phyloP scores from a whole-genome alignment of 2,329 filamentous ascomycete genomes.

The Exophiala sideris region DNA sequence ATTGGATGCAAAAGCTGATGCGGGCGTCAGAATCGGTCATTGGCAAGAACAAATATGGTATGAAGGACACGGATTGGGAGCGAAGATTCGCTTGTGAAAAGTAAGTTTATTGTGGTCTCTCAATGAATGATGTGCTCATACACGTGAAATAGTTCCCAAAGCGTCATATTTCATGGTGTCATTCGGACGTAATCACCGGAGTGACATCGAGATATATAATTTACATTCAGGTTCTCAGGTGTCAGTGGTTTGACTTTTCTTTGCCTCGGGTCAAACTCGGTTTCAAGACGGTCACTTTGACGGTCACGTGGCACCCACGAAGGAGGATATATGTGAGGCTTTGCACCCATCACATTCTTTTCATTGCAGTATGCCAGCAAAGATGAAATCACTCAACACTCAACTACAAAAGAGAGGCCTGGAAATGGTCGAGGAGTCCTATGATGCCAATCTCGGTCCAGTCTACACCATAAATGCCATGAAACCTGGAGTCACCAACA shows the following conservation, averaged over 20 bases:
- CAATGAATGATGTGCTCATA: constrained; percentile 3
- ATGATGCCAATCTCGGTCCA: constrained; percentile 16
- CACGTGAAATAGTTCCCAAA: neutral
- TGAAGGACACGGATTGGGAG: constrained; percentile 65
- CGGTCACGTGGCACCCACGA: constrained; percentile 18
- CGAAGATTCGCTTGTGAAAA: constrained; percentile 54
- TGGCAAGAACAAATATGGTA: constrained; percentile 75
- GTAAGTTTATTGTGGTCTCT: constrained; percentile 7
- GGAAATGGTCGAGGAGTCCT: constrained; percentile 10
- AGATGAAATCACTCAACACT: constrained; percentile 13
- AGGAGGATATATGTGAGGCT: constrained; percentile 1
- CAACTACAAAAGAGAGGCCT: constrained; percentile 20
- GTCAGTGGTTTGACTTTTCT: constrained; percentile 9
- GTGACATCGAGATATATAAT: too few species aligned
- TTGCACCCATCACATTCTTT: neutral
- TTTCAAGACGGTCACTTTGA: constrained; percentile 6
- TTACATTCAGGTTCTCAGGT: neutral
- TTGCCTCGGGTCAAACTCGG: constrained; percentile 14
- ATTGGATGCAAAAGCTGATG: constrained; percentile 72
- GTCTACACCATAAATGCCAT: constrained; percentile 15
- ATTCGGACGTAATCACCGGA: neutral
- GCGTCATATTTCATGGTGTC: neutral
- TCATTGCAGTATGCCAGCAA: neutral
- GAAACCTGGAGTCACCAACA: constrained; percentile 18
- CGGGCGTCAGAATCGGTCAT: constrained; percentile 69